Evolutionary conservation across 1,284 basidiomycete genomes (phyloP).

Genomic region (Tremellales sp.): DNA sequence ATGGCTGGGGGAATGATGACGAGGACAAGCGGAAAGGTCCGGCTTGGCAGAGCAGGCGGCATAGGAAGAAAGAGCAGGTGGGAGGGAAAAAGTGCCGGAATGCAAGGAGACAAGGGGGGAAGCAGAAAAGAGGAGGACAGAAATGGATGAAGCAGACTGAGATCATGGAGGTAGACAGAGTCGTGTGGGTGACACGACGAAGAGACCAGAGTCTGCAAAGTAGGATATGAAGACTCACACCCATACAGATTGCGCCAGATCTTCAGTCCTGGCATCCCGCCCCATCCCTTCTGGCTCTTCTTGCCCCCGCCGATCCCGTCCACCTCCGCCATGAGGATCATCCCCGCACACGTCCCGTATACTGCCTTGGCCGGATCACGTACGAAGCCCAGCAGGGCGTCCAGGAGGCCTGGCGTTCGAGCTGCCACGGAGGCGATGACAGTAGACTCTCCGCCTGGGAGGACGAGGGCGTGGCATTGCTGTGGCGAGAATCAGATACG

Average conservation of each 20-base stretch:
- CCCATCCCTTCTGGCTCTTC: conserved; percentile 68
- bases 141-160: background rate
- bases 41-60: no score
- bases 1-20: no score
- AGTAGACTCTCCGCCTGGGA: conserved; percentile 91
- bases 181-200: background rate
- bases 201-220: background rate
- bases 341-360: conserved; percentile 97
- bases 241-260: conserved; percentile 79
- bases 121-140: background rate
- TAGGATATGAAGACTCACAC: conserved; percentile 59
- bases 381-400: conserved; percentile 71
- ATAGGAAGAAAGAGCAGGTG: no score
- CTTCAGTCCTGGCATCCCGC: conserved; percentile 68
- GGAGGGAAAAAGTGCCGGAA: no score
- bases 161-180: background rate
- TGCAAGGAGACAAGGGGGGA: no score
- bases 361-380: conserved; percentile 61
- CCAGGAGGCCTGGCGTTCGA: conserved; percentile 69
- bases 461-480: conserved; percentile 78
- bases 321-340: conserved; percentile 75
- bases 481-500: conserved; percentile 5
- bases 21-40: no score
- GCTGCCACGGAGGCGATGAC: conserved; percentile 80
- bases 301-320: conserved; percentile 67